These are phyloP conservation scores for Globisporangium alternatum DNA, from an alignment of 352 stramenopile species.

Conservation along the genomic window DNA sequence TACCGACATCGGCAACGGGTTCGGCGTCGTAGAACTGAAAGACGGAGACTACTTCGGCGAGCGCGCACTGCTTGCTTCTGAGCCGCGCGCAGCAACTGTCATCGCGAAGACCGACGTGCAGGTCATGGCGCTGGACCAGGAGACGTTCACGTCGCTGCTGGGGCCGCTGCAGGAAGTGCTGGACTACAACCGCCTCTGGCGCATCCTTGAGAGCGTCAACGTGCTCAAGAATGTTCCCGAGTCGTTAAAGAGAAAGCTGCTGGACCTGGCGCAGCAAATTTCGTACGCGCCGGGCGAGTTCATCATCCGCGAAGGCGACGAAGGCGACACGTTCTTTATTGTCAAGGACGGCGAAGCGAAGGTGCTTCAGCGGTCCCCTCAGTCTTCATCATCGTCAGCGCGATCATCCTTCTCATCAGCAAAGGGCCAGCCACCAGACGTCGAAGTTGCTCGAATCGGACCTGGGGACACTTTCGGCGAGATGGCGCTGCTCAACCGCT, in stretches of 20 bases:
- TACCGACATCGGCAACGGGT: slow-evolving; percentile 50
- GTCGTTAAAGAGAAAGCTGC: slow-evolving; percentile 39
- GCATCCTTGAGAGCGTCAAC: slow-evolving; percentile 47
- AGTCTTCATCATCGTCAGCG: slow-evolving; percentile 8
- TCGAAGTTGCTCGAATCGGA: slow-evolving; percentile 31
- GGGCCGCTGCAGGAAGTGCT: slow-evolving; percentile 88
- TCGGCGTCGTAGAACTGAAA: slow-evolving; percentile 36
- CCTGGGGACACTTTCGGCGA: slow-evolving; percentile 68
- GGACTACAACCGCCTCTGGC: slow-evolving; percentile 58
- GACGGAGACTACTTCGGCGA: slow-evolving; percentile 92
- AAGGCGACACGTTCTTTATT: slow-evolving; percentile 57
- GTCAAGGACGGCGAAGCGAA: slow-evolving; percentile 48
- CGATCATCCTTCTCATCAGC: not conserved
- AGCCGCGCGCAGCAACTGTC: slow-evolving; percentile 87
- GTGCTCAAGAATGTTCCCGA: slow-evolving; percentile 45
- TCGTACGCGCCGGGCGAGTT: slow-evolving; percentile 39
- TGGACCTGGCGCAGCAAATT: slow-evolving; percentile 34
- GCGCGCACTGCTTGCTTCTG: slow-evolving; percentile 80
- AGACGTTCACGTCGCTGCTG: slow-evolving; percentile 91
- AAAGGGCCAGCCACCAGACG: not conserved
- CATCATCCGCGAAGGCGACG: slow-evolving; percentile 48
- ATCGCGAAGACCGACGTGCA: slow-evolving; percentile 54
- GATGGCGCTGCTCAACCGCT: slow-evolving; percentile 38
- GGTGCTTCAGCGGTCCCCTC: slow-evolving; percentile 29
- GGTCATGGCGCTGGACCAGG: slow-evolving; percentile 77